Base-by-base conservation (phyloP, 129 eudicot species). In the Escallonia herrerae region DNA sequence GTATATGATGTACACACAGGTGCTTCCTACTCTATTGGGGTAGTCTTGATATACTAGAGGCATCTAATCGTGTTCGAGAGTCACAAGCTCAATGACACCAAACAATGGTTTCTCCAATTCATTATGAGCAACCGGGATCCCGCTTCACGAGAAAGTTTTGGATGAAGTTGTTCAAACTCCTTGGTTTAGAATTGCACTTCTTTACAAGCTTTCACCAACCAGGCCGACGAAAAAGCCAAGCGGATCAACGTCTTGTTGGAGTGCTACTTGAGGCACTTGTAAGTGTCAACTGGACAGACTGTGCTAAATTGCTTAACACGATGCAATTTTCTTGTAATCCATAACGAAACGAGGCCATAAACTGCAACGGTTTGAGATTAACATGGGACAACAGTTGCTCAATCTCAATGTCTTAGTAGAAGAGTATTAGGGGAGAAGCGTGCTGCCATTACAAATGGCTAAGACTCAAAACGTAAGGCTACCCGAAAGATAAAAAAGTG, bases 221-320 rank as follows among this genome's bases (percentile, higher is more conserved):
- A n/a, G n/a, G n/a, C n/a, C n/a, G n/a, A n/a, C n/a, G n/a, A n/a
- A n/a, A n/a, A n/a, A n/a, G n/a, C 13, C 5, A 11, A 37, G 3
- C 37, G 13, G 44, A 8, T 8, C 13, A 58, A 58, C 9, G 63
- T 44, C 43, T 12, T 33, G 38, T 39, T 58, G 44, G 63, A 58
- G 44, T 12, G 37, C 44, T 58, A 58, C 63, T 39, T 58, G 44
- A 33, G 63, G 63, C 63, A 58, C 44, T 58, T 58, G 44, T 58
- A n/a, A 40, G 43, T 58, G 63, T 44, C 63, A 58, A 37, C 44
- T 44, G 38, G 38, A 3, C 4, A 2, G 44, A 58, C 4, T 58
- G 44, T 10, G 12, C 43, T 7, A 58, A 58, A 38, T 44, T 58
- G 3, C 44, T 58, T 2, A 44, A 37, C 11, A 5, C 38, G 59